Evolutionary conservation across 2,329 filamentous ascomycete species (phyloP).

Genomic region (Apiospora aurea): DNA sequence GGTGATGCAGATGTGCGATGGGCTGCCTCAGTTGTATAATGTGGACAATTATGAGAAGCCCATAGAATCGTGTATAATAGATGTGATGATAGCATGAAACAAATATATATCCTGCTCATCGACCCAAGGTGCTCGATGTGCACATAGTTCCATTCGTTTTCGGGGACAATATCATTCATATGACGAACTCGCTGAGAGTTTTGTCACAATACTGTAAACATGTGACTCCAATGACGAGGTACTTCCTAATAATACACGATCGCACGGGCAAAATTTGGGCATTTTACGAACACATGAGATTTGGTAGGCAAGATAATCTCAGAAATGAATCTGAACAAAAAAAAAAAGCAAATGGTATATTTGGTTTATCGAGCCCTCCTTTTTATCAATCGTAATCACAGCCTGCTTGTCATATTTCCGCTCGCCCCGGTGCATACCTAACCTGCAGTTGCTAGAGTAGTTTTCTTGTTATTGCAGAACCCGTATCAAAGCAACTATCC

Average conservation of each 20-base stretch:
- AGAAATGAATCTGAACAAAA: background rate
- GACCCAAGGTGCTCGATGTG: background rate
- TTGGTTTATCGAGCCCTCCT: conserved; percentile 3
- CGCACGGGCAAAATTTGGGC: background rate
- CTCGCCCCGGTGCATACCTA: background rate
- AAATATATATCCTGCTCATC: background rate
- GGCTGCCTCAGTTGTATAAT: background rate
- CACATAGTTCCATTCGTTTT: background rate
- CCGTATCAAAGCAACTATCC: background rate
- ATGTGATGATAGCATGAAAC: background rate
- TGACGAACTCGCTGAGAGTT: background rate
- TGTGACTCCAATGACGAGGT: too few species aligned
- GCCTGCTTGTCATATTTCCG: background rate
- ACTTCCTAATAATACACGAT: background rate
- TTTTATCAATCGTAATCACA: background rate
- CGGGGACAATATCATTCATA: background rate
- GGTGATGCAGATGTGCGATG: background rate
- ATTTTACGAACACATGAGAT: background rate
- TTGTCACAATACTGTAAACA: too few species aligned
- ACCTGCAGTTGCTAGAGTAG: too few species aligned
- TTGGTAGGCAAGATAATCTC: background rate
- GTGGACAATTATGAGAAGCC: background rate
- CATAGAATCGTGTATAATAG: conserved; percentile 3
- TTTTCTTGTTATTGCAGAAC: background rate
- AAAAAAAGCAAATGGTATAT: conserved; percentile 20